Base-by-base conservation (phyloP, 2,329 filamentous ascomycete species). In the Purpureocillium takamizusanense region DNA sequence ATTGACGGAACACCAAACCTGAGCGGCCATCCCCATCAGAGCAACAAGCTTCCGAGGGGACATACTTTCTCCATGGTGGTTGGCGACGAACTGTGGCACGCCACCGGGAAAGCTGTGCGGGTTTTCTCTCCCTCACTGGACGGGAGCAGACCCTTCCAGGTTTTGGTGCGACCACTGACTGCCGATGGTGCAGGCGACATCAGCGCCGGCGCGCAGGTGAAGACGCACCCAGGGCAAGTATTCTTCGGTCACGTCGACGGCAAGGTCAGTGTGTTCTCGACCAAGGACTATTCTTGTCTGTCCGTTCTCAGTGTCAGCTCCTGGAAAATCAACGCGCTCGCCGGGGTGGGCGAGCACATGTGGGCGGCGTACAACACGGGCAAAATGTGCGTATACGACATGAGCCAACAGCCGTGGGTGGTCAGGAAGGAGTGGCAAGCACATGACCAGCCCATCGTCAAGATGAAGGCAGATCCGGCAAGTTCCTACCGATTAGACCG, bases 281-380 rank as follows among this genome's bases (percentile, higher is more conserved):
- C 77, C 17, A 73, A 70, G 17, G 80, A 89, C 51, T 92, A 84
- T 55, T 65, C 78, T 1, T 95, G 86, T 51, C 55, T 94, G n/a
- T 78, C 76, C 5, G 71, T 94, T 28, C 68, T 97, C 43, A 95
- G 80, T 51, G 76, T 95, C 50, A 97, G 88, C 59, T 75, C 89
- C 12, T 97, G 94, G 72, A 97, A 95, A 62, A 94, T 98, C 60
- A 95, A 88, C 56, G 81, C 84, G 28, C 67, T 98, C 38, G 77
- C 81, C 2, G 86, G 87, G 8, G 83, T 88, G 3, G 89, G 88
- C 5, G 75, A 81, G 43, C 76, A 86, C 52, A 69, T 98, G 1
- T 98, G 92, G 92, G 87, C 88, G 21, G 90, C 83, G 3, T 97
- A 89, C 65, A 95, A 90, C 57, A 95, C 86, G 0, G 92, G 92